phyloP scores from a whole-genome alignment of 805 yeast genomes.

The Saccharomycopsis capsularis region DNA sequence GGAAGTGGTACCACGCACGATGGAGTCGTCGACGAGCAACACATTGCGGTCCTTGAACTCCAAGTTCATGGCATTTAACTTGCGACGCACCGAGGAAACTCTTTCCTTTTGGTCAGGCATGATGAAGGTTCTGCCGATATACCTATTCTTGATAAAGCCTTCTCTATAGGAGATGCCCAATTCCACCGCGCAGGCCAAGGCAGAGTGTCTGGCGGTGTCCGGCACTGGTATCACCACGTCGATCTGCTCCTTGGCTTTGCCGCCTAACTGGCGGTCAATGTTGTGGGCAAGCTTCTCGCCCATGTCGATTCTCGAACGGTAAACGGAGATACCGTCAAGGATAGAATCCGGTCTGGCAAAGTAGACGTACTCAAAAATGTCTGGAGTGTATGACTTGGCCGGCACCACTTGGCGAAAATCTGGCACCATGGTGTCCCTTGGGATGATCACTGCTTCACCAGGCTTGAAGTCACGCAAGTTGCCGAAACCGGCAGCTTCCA shows the following conservation, averaged over 20 bases:
- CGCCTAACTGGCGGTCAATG: conserved; percentile 41
- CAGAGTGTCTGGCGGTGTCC: conserved; percentile 95
- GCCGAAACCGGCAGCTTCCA: conserved; percentile 83
- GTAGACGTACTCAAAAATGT: conserved; percentile 93
- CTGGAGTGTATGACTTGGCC: conserved; percentile 78
- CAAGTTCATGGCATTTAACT: conserved; percentile 90
- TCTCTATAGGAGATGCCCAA: conserved; percentile 84
- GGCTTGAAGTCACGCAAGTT: conserved; percentile 79
- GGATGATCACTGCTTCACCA: conserved; percentile 94
- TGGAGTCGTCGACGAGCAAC: conserved; percentile 90
- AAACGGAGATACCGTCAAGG: conserved; percentile 93
- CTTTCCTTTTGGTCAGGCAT: conserved; percentile 98
- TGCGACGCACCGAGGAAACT: conserved; percentile 86
- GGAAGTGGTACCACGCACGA: conserved; percentile 96
- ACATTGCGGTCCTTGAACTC: conserved; percentile 85
- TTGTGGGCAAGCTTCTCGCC: conserved; percentile 81
- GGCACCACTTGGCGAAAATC: conserved; percentile 84
- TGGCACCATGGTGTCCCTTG: conserved; percentile 65
- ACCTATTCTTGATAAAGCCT: conserved; percentile 94
- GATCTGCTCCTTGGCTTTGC: conserved; percentile 47
- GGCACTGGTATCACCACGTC: conserved; percentile 98
- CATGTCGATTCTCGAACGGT: conserved; percentile 88
- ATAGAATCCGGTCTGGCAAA: conserved; percentile 98
- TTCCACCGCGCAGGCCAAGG: conserved; percentile 81
- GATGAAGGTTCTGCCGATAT: conserved; percentile 95